Evolutionary conservation across 257 asterid genomes (phyloP).

Genomic region (Cinchona pubescens): DNA sequence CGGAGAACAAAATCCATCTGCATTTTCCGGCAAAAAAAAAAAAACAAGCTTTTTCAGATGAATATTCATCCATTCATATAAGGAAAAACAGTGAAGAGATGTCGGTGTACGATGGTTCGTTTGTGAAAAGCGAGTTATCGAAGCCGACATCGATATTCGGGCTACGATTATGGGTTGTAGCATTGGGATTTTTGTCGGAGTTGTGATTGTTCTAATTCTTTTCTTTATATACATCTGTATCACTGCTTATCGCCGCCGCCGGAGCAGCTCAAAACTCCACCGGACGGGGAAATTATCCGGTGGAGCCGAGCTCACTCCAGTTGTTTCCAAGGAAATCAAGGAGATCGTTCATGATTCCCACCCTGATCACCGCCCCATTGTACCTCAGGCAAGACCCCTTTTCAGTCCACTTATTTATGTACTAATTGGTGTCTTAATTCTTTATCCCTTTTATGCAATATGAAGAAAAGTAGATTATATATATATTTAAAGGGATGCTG

Average conservation of each 20-base stretch:
- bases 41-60: too few species aligned
- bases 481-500: too few species aligned
- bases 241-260: constrained; percentile 84
- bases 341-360: constrained; percentile 61
- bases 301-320: constrained; percentile 51
- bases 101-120: constrained; percentile 62
- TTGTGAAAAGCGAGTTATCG: constrained; percentile 62
- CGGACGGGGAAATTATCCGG: constrained; percentile 22
- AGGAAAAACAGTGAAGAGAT: constrained; percentile 27
- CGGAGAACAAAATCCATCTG: constrained; percentile 5
- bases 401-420: not conserved
- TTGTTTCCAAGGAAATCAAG: constrained; percentile 68
- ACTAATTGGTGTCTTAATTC: not conserved
- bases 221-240: constrained; percentile 74
- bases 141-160: constrained; percentile 79
- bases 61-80: not conserved
- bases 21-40: constrained; percentile 5
- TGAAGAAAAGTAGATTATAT: too few species aligned
- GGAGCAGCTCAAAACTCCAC: constrained; percentile 32
- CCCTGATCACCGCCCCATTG: constrained; percentile 61
- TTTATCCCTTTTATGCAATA: not conserved
- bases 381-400: constrained; percentile 42
- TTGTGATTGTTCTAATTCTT: constrained; percentile 65
- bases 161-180: constrained; percentile 73
- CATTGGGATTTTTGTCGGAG: constrained; percentile 86